Evolutionary conservation across 2,329 filamentous ascomycete species (phyloP), one percentile per base, ranked within the genome.

Genomic region (Anthostomella pinea): DNA sequence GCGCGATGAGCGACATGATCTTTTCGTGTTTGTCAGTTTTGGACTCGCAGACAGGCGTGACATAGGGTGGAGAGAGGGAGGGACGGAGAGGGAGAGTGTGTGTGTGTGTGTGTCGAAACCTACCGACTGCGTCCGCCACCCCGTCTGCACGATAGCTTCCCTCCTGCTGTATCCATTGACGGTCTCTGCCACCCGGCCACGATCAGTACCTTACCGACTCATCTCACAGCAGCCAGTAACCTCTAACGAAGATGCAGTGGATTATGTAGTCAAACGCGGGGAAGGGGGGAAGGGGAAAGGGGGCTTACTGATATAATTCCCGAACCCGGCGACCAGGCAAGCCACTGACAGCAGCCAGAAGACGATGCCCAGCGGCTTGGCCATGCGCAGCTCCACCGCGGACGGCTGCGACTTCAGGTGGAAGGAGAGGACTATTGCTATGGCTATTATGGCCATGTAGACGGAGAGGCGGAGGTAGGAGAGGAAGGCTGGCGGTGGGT

Each of bases 341-440:
- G 80, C 70, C 2, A 95, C 62, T 8, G 86, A 81, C 5, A 98
- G 71, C 0, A 80, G 49, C 90, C 90, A 97, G 65, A 98, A 98
- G 16, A 95, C 67, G 29, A 88, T 72, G 0, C 93, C 93, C 2
- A 98, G 76, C 0, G 93, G 93, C 43, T 85, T 73, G 0, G 93
- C 84, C 64, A 96, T 81, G 27, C 76, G 77, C 41, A 79, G 70
- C 67, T 98, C 93, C 10, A 87, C 61, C 1, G 68, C 57, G 0
- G 80, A 77, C 1, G 93, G 87, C 52, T 81, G 66, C 13, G 71
- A 70, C 56, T 89, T 90, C 32, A 98, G 74, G 57, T 98, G 91
- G 62, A 98, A 98, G 10, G 87, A 95, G 33, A 96, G 73, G 8
- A 95, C 81, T 49, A 98, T 95, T 33, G 93, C 91, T 20, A 95